phyloP scores from a whole-genome alignment of 2,329 filamentous ascomycete genomes.

The Ascochyta lentis region DNA sequence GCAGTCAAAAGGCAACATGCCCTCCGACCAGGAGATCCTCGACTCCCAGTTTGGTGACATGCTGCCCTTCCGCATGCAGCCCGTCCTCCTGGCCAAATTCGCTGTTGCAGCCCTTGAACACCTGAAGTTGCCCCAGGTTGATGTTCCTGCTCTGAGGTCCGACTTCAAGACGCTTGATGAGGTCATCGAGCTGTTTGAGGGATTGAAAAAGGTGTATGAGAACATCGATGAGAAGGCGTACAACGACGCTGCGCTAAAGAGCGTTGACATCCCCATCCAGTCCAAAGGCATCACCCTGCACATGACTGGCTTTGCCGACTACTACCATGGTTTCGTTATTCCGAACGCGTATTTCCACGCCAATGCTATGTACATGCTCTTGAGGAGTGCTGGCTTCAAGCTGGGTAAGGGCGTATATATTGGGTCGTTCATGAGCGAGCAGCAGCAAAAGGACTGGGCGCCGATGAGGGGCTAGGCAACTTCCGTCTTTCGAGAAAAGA shows the following conservation, averaged over 20 bases:
- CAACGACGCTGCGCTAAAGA: constrained; percentile 27
- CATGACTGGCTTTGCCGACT: constrained; percentile 23
- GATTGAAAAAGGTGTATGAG: constrained; percentile 18
- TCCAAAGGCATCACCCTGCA: constrained; percentile 14
- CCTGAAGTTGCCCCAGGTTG: constrained; percentile 14
- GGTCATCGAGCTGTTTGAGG: constrained; percentile 30
- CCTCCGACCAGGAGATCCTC: constrained; percentile 27
- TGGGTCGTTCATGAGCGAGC: constrained; percentile 26
- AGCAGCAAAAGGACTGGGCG: constrained; percentile 28
- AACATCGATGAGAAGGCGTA: constrained; percentile 26
- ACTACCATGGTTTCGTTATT: constrained; percentile 22
- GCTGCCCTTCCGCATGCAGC: constrained; percentile 31
- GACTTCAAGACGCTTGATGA: constrained; percentile 24
- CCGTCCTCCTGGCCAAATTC: constrained; percentile 27
- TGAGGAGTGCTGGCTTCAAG: constrained; percentile 27
- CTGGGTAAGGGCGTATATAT: constrained; percentile 28
- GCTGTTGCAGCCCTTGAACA: constrained; percentile 10
- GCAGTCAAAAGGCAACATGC: constrained; percentile 16
- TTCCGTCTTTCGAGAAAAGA: background rate
- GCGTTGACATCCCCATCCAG: constrained; percentile 18
- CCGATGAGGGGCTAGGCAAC: constrained; percentile 1
- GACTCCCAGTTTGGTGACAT: constrained; percentile 26
- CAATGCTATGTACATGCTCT: constrained; percentile 33
- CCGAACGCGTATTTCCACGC: constrained; percentile 35
- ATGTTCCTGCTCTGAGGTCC: constrained; percentile 14